Percentiles rank a stretch among this genome's conserved stretches.
Conservation (phyloP, 345 rosid species). For the Mangifera indica region DNA sequence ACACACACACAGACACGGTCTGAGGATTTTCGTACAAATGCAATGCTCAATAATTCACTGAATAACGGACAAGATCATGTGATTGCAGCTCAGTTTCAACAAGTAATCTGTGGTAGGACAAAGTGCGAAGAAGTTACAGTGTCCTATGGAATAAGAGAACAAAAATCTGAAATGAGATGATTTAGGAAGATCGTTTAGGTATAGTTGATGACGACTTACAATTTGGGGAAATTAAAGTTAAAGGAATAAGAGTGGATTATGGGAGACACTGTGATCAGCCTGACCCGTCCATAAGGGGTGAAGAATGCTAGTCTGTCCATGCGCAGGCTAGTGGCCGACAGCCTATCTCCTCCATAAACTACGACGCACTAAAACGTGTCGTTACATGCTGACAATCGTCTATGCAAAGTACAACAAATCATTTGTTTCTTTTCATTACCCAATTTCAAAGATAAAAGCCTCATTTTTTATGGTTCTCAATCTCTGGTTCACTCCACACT, state of each 20-base stretch:
- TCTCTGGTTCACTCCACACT: not conserved
- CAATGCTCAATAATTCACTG: no score
- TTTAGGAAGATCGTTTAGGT: no score
- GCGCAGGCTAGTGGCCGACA: slow-evolving; percentile 41
- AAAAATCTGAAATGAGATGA: no score
- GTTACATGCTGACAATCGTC: not conserved
- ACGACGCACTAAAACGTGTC: slow-evolving; percentile 14
- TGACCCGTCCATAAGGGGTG: not conserved
- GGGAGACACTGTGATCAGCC: slow-evolving; percentile 30
- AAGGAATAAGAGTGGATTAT: no score
- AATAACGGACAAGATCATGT: slow-evolving; percentile 2
- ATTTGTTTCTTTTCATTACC: not conserved
- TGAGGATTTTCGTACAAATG: no score
- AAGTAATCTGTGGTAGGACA: no score
- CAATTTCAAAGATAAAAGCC: not conserved
- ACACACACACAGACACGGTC: not conserved
- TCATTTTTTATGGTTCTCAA: not conserved
- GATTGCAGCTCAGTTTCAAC: slow-evolving; percentile 21
- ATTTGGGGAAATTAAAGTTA: no score
- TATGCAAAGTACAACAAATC: no score
- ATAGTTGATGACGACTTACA: no score
- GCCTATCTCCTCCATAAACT: slow-evolving; percentile 15
- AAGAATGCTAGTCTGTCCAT: slow-evolving; percentile 12
- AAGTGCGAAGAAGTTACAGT: no score
- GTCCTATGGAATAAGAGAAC: no score